Evolutionary conservation across 192 early-diverging fungal species (phyloP).

Genomic region (Coemansia sp.): DNA sequence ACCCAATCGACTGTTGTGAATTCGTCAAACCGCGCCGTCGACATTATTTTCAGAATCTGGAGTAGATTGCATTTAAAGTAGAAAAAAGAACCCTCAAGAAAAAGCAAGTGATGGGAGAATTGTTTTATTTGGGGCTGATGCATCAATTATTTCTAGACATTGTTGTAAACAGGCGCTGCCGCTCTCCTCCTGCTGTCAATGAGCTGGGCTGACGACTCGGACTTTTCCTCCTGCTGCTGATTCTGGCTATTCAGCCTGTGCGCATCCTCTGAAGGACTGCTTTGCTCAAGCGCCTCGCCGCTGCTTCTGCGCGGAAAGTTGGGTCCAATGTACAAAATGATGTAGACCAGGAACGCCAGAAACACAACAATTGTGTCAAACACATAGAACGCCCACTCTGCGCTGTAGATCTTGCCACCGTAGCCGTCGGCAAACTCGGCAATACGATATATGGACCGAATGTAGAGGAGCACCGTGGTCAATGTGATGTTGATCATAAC

Average conservation of each 20-base stretch:
- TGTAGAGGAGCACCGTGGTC: conserved; percentile 41
- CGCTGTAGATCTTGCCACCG: conserved; percentile 40
- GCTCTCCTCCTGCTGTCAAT: too few species aligned
- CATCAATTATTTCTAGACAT: too few species aligned
- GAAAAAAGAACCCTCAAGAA: neutral
- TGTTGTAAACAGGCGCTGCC: too few species aligned
- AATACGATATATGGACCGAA: conserved; percentile 54
- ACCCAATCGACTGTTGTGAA: conserved; percentile 71
- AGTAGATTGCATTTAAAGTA: neutral
- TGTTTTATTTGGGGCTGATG: too few species aligned
- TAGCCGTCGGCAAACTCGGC: conserved; percentile 52
- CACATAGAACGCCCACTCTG: conserved; percentile 55
- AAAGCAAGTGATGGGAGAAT: neutral
- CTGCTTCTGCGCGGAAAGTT: conserved; percentile 20
- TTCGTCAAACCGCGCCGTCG: conserved; percentile 53
- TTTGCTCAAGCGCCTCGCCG: too few species aligned
- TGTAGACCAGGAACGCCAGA: conserved; percentile 42
- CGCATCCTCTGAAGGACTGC: too few species aligned
- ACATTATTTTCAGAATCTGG: conserved; percentile 23
- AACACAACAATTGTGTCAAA: conserved; percentile 55
- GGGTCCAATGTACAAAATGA: conserved; percentile 31
- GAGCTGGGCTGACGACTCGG: neutral
- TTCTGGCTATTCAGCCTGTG: too few species aligned
- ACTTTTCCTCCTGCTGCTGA: neutral
- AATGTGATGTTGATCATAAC: conserved; percentile 23